A percentile compares a stretch with the other conserved stretches of the same genome.
Evolutionary conservation across 495 filamentous ascomycete genomes (phyloP).

Genomic region (Elasticomyces elasticus): DNA sequence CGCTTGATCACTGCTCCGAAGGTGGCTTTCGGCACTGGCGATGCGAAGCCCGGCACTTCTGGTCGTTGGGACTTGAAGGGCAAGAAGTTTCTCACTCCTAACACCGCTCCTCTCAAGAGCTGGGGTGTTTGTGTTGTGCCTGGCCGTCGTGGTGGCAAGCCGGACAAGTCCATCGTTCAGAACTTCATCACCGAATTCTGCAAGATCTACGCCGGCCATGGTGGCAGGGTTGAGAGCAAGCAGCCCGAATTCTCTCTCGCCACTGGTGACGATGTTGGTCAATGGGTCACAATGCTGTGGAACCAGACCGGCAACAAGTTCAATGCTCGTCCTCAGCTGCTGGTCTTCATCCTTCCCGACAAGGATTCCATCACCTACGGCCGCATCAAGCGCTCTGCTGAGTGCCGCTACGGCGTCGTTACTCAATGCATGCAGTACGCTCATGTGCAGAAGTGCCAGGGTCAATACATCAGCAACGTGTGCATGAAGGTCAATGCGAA

Average conservation of each 20-base stretch:
- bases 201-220: conserved; percentile 56
- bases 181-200: conserved; percentile 53
- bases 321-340: conserved; percentile 33
- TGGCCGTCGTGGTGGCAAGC: conserved; percentile 32
- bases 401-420: conserved; percentile 67
- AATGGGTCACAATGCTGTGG: conserved; percentile 45
- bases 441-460: conserved; percentile 50
- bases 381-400: conserved; percentile 70
- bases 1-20: conserved; percentile 62
- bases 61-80: conserved; percentile 83
- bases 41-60: conserved; percentile 42
- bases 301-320: conserved; percentile 39
- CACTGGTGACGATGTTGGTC: conserved; percentile 40
- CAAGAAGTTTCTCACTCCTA: conserved; percentile 58
- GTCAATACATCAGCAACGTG: conserved; percentile 81
- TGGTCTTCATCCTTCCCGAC: conserved; percentile 58
- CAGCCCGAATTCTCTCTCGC: conserved; percentile 29
- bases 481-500: conserved; percentile 93
- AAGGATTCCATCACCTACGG: conserved; percentile 59
- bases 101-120: conserved; percentile 46
- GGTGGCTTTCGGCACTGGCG: conserved; percentile 46
- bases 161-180: conserved; percentile 38
- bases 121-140: conserved; percentile 62
- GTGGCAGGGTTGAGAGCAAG: conserved; percentile 47
- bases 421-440: conserved; percentile 58